Evolutionary conservation across 2,329 filamentous ascomycete genomes (phyloP).

Genomic region (Nothomitra cinnamomea): DNA sequence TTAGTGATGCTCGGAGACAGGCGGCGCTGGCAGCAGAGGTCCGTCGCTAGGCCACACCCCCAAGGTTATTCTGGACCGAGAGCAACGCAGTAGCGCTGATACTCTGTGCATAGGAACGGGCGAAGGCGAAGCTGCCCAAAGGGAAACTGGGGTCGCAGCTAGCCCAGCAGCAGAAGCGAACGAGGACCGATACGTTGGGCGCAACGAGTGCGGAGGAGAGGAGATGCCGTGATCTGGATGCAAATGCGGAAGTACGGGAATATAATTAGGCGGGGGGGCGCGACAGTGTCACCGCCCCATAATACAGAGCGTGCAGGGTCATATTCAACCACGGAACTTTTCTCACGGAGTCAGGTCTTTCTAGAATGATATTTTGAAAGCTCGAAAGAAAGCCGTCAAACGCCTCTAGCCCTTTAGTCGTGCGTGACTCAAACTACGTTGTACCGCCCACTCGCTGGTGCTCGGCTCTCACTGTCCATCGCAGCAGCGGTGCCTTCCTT

Average conservation of each 20-base stretch:
- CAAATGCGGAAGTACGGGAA: slow-evolving; percentile 35
- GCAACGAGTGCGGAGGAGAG: slow-evolving; percentile 50
- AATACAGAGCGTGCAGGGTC: neutral
- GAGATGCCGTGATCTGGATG: slow-evolving; percentile 49
- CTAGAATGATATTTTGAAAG: neutral
- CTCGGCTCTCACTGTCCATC: slow-evolving; percentile 67
- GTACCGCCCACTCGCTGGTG: slow-evolving; percentile 67
- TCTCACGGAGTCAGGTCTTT: neutral
- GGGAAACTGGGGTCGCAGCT: slow-evolving; percentile 57
- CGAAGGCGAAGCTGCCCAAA: slow-evolving; percentile 38
- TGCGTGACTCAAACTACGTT: slow-evolving; percentile 50
- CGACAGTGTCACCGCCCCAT: neutral
- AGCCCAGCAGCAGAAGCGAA: slow-evolving; percentile 59
- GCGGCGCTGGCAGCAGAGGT: slow-evolving; percentile 80
- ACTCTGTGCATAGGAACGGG: slow-evolving; percentile 39
- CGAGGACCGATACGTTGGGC: slow-evolving; percentile 47
- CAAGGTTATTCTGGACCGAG: neutral
- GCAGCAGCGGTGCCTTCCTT: slow-evolving; percentile 84
- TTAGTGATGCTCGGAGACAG: slow-evolving; percentile 47
- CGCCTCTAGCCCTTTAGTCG: neutral
- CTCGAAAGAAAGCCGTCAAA: neutral
- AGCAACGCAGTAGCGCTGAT: neutral
- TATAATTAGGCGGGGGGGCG: slow-evolving; percentile 32
- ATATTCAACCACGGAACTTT: neutral
- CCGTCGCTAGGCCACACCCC: slow-evolving; percentile 18